Conservation (phyloP, 495 filamentous ascomycete species). For the Aspergillus egyptiacus region DNA sequence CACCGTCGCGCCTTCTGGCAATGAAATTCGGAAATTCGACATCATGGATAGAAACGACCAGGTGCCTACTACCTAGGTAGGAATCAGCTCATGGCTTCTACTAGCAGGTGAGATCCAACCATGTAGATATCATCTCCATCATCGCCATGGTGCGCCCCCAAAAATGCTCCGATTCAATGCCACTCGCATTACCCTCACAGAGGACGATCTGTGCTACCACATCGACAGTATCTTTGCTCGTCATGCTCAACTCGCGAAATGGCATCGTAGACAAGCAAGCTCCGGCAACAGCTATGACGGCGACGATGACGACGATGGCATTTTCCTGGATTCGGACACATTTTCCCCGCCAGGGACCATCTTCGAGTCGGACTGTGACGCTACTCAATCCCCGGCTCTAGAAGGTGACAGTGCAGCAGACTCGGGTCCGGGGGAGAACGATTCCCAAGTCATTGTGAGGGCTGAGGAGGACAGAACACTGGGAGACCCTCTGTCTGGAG, state of each 20-base stretch:
- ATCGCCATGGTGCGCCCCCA: background rate
- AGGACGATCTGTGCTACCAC: conserved; percentile 43
- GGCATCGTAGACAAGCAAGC: conserved; percentile 18
- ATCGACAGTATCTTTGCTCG: conserved; percentile 21
- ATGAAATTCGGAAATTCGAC: background rate
- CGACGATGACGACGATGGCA: conserved; percentile 5
- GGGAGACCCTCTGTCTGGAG: background rate
- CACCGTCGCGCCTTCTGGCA: background rate
- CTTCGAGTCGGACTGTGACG: conserved; percentile 4
- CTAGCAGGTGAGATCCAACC: background rate
- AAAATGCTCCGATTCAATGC: conserved; percentile 52
- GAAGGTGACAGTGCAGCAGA: background rate
- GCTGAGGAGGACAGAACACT: background rate
- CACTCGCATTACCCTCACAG: conserved; percentile 47
- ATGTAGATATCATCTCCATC: background rate
- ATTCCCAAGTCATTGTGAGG: background rate
- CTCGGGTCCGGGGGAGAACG: background rate
- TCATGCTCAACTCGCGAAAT: conserved; percentile 13
- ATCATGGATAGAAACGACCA: too few relatives aligned
- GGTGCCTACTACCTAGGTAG: too few relatives aligned
- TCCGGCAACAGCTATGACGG: conserved; percentile 13
- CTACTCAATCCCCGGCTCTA: background rate
- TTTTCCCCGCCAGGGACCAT: conserved; percentile 5
- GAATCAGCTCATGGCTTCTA: background rate
- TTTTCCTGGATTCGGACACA: conserved; percentile 11